phyloP scores from a whole-genome alignment of 2,329 filamentous ascomycete species.

The Monosporascus sp. region DNA sequence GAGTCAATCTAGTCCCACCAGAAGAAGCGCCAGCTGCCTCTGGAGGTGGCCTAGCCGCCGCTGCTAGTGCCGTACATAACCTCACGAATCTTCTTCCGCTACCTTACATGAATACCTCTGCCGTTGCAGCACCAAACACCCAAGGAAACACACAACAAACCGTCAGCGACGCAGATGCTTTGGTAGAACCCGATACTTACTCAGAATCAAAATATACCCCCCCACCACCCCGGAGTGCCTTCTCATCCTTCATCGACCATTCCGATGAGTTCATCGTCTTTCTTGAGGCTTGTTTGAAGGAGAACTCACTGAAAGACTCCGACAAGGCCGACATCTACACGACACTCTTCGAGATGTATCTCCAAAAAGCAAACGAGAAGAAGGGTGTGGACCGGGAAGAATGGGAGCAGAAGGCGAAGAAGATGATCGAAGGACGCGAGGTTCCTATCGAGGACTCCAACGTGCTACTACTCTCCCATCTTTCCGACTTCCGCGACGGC shows the following conservation, averaged over 20 bases:
- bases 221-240: constrained; percentile 81
- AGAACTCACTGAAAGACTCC: constrained; percentile 62
- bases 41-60: constrained; percentile 45
- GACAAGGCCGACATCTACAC: constrained; percentile 87
- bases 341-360: constrained; percentile 95
- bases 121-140: constrained; percentile 48
- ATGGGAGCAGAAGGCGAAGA: constrained; percentile 90
- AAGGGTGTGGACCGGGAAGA: constrained; percentile 62
- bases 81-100: constrained; percentile 77
- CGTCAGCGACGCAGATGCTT: constrained; percentile 47
- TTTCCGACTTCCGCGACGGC: constrained; percentile 85
- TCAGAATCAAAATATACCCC: constrained; percentile 60
- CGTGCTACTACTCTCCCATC: constrained; percentile 83
- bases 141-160: constrained; percentile 46
- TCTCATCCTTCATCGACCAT: constrained; percentile 95
- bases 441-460: constrained; percentile 91
- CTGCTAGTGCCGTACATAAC: constrained; percentile 77
- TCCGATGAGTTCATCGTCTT: constrained; percentile 88
- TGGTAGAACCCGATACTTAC: constrained; percentile 43
- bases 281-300: constrained; percentile 77
- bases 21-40: constrained; percentile 32
- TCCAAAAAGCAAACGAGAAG: constrained; percentile 77
- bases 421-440: constrained; percentile 74
- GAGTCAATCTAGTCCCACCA: constrained; percentile 47
- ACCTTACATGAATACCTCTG: constrained; percentile 72